Evolutionary conservation across 352 stramenopile genomes (phyloP).

Genomic region (Globisporangium irregulare): DNA sequence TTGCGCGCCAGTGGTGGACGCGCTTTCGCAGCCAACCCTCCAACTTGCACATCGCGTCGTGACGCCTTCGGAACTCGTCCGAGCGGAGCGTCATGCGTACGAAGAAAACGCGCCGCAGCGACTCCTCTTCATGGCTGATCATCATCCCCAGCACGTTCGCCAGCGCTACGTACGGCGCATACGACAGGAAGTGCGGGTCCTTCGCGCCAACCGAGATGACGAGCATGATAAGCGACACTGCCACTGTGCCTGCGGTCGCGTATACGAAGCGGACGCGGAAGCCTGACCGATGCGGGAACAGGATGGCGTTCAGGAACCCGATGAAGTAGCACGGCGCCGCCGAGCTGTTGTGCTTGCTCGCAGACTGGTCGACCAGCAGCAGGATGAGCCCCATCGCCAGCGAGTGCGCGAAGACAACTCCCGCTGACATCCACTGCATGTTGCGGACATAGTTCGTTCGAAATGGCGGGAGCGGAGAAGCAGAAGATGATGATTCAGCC

Average conservation of each 20-base stretch:
- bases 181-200: constrained; percentile 27
- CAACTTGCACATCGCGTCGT: neutral
- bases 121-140: constrained; percentile 48
- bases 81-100: neutral
- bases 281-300: neutral
- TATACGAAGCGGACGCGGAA: neutral
- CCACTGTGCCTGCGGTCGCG: neutral
- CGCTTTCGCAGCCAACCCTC: neutral
- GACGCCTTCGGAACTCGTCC: neutral
- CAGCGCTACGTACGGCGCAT: constrained; percentile 27
- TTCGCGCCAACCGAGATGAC: neutral
- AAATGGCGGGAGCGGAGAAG: neutral
- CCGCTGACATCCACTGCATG: neutral
- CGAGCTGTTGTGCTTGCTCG: constrained; percentile 22
- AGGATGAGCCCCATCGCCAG: constrained; percentile 36
- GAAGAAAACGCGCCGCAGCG: constrained; percentile 45
- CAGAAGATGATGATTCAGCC: neutral
- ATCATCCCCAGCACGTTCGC: constrained; percentile 41
- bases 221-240: neutral
- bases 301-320: neutral
- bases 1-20: neutral
- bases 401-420: constrained; percentile 32
- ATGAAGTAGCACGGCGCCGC: neutral
- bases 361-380: constrained; percentile 27
- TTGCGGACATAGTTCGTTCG: neutral